Base-by-base conservation (phyloP, 805 yeast species). In the Starmerella floris region DNA sequence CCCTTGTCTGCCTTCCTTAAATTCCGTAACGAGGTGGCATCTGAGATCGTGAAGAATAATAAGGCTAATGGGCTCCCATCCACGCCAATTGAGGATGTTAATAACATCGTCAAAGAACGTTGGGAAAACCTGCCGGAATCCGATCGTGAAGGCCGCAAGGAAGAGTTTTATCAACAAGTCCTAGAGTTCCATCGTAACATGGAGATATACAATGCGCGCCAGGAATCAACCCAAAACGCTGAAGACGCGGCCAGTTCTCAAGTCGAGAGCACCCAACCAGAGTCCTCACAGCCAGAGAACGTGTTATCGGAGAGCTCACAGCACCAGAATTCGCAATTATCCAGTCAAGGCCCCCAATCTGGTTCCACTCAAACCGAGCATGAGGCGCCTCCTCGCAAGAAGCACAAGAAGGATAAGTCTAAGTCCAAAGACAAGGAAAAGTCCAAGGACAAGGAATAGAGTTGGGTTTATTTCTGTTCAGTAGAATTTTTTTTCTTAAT, bases 1-100 rank as follows among this genome's bases (percentile, higher is more conserved):
- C 97, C 98, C 15, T 68, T 83, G 56, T 85, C 95, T 20, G 80
- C 83, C 35, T 87, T 77, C 66, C 82, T 88, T 61, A 72, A 77
- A 33, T 88, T 76, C 62, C 76, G 83, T 41, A 77, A 80, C 51
- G 76, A 74, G 51, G 73, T 76, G 51, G 77, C 95, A 56, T 80
- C 79, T 48, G 65, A 70, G 30, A 70, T 87, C 49, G 74, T 78
- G 43, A 77, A 73, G 41, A 85, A 81, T 49, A 73, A 94, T 56
- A 70, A 65, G 43, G 63, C 63, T 30, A 65, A 69, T 32, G 77
- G 80, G 13, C 67, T 70, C 53, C 73, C 79, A 15, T 74, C 83
- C 10, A 68, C 80, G 50, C 69, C 79, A 10, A 81, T 84, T 32
- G 73, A 77, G 19, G 95, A 83, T 55, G 71, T 85, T 62, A 81